Percentiles rank a stretch among this genome's conserved stretches.
phyloP scores from a whole-genome alignment of 495 filamentous ascomycete genomes.

The Penicillium cinerascens region DNA sequence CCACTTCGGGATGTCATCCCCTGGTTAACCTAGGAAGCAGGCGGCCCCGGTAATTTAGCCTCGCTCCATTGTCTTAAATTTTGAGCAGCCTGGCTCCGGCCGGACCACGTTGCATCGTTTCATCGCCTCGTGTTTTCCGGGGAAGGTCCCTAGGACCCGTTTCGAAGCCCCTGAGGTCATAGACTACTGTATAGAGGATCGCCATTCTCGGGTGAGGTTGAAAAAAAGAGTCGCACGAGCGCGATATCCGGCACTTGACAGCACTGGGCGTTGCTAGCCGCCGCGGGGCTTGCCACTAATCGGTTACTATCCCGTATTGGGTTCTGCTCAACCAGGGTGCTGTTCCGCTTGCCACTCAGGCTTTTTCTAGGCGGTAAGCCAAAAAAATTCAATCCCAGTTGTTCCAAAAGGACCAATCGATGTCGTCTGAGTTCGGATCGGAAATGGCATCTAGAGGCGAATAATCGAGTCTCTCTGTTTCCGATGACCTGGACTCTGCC shows the following conservation, averaged over 20 bases:
- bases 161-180: not conserved
- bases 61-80: no score
- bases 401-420: no score
- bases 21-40: no score
- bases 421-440: no score
- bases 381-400: no score
- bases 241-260: not conserved
- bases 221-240: not conserved
- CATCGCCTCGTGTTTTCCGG: not conserved
- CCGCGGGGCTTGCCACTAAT: not conserved
- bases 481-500: no score
- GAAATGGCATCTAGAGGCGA: no score
- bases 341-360: no score
- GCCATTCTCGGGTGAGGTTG: not conserved
- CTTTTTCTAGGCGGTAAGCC: no score
- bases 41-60: no score
- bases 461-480: no score
- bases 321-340: not conserved
- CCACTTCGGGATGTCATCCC: no score
- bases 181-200: not conserved
- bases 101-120: not conserved
- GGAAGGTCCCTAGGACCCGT: not conserved
- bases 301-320: not conserved
- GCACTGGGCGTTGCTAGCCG: not conserved
- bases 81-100: not conserved